Evolutionary conservation across 2,329 filamentous ascomycete species (phyloP).

Genomic region (Cladosporium sp.): DNA sequence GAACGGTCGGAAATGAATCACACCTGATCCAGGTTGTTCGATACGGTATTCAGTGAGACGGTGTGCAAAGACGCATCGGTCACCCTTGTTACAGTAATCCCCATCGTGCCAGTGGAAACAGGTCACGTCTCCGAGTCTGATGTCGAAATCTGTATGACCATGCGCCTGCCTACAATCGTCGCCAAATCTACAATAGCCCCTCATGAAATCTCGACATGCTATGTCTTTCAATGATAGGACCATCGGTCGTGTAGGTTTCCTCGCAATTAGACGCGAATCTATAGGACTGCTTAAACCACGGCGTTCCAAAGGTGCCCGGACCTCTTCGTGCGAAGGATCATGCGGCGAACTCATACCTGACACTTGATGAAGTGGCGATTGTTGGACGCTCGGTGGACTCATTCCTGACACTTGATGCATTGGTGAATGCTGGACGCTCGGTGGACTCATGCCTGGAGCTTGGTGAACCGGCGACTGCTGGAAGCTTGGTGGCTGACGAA

Average conservation of each 20-base stretch:
- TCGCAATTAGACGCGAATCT: background rate
- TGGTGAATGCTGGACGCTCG: background rate
- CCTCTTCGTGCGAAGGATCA: background rate
- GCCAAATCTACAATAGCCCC: background rate
- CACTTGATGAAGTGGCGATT: background rate
- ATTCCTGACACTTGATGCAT: background rate
- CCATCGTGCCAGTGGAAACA: background rate
- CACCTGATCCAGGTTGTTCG: background rate
- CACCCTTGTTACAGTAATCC: background rate
- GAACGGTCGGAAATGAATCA: background rate
- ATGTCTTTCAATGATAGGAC: background rate
- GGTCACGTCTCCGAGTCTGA: background rate
- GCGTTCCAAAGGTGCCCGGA: background rate
- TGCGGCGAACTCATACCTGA: background rate
- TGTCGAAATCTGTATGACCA: background rate
- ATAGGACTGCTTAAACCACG: background rate
- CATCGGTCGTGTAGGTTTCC: background rate
- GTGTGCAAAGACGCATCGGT: background rate
- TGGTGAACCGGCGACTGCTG: too few species aligned
- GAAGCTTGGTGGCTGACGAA: background rate
- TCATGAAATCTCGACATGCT: background rate
- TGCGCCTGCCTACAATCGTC: background rate
- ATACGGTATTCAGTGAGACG: background rate
- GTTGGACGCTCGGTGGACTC: background rate
- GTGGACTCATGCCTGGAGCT: too few species aligned